Evolutionary conservation across 139 green algal genomes (phyloP).

Genomic region (Coccomyxa sp.): DNA sequence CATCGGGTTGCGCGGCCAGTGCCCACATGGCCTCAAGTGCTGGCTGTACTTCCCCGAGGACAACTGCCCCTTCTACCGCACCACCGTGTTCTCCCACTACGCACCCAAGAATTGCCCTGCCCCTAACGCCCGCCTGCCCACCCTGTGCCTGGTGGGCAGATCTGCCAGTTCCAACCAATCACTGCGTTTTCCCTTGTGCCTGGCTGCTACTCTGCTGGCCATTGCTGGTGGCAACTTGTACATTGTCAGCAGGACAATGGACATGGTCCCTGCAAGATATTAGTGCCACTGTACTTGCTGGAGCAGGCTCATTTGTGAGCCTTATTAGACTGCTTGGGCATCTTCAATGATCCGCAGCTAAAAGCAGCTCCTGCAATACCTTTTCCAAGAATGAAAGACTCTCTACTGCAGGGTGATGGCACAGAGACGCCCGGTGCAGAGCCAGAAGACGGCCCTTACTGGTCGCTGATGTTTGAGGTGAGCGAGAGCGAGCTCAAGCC

Average conservation of each 20-base stretch:
- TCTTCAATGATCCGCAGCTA: no score
- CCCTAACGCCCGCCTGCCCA: constrained; percentile 52
- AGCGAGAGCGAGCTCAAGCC: constrained; percentile 75
- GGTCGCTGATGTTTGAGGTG: constrained; percentile 94
- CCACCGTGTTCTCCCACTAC: constrained; percentile 90
- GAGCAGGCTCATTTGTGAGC: no score
- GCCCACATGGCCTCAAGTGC: constrained; percentile 85
- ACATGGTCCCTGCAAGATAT: no score
- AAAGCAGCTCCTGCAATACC: no score
- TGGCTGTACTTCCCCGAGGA: constrained; percentile 92
- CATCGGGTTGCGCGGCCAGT: constrained; percentile 55
- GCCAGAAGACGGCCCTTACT: constrained; percentile 66
- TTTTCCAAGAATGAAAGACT: no score
- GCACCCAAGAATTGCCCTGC: constrained; percentile 74
- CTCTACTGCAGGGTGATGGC: constrained; percentile 41
- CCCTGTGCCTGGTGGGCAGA: constrained; percentile 51
- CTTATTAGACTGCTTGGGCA: no score
- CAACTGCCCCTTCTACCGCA: constrained; percentile 88
- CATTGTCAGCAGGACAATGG: no score
- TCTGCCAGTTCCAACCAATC: no score
- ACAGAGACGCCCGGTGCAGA: constrained; percentile 1
- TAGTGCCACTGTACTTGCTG: no score
- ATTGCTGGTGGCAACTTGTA: background rate
- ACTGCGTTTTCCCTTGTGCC: no score
- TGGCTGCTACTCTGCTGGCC: no score